Conservation (phyloP, 805 yeast species). For the Starmera pachycereana region DNA sequence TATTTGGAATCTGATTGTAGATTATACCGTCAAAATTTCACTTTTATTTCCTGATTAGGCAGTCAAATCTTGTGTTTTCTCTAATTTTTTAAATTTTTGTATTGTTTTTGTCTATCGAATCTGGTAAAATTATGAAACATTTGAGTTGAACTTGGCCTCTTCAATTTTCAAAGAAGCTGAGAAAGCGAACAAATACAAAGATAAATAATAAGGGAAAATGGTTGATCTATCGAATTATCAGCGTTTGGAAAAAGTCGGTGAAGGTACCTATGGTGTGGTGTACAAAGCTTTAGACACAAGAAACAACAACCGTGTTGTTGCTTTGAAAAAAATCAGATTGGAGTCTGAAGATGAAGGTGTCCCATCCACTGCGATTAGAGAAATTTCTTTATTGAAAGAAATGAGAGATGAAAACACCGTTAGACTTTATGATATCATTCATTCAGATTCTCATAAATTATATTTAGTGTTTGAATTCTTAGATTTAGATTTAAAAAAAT, state of each 20-base stretch:
- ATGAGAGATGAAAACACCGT: conserved; percentile 91
- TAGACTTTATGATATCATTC: conserved; percentile 85
- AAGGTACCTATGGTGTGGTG: conserved; percentile 97
- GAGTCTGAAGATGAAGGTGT: conserved; percentile 98
- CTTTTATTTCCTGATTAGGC: conserved; percentile 5
- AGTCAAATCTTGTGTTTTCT: conserved; percentile 1
- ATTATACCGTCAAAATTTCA: not conserved
- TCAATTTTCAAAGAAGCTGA: no score
- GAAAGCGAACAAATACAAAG: no score
- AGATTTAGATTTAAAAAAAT: conserved; percentile 90
- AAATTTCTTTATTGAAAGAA: conserved; percentile 88
- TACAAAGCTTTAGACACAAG: conserved; percentile 88
- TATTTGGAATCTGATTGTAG: not conserved
- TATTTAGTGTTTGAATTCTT: conserved; percentile 89
- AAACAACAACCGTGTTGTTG: conserved; percentile 90
- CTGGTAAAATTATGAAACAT: no score
- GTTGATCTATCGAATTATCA: conserved; percentile 80
- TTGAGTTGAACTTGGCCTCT: no score
- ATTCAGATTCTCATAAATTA: conserved; percentile 84
- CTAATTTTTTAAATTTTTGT: not conserved
- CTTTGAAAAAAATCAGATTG: conserved; percentile 86
- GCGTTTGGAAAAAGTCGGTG: conserved; percentile 93
- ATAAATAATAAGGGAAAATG: conserved; percentile 4
- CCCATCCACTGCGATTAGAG: conserved; percentile 96
- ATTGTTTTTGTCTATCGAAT: not conserved